These are phyloP conservation scores for Sporothrix pallida DNA, from an alignment of 2,329 filamentous ascomycete genomes.

Conservation along the genomic window DNA sequence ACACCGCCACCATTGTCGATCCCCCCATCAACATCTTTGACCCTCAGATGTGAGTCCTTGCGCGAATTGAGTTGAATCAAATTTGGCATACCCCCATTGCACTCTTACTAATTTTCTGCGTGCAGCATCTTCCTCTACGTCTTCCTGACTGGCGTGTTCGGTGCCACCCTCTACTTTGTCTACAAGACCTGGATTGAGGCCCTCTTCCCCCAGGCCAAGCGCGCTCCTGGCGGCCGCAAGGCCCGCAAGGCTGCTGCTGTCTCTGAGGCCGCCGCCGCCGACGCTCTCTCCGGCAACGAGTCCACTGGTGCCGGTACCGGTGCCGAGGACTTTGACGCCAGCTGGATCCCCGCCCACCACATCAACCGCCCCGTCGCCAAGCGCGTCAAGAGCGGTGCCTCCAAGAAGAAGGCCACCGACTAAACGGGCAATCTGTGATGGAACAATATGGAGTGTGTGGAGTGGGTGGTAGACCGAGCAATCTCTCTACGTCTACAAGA, in stretches of 20 bases:
- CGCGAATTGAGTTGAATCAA: no score
- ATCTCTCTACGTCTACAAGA: background rate
- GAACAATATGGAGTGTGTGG: background rate
- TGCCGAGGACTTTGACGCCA: constrained; percentile 78
- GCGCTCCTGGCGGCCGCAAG: constrained; percentile 64
- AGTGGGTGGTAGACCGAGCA: background rate
- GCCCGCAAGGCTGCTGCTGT: constrained; percentile 63
- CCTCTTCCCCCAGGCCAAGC: constrained; percentile 90
- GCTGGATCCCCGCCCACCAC: constrained; percentile 91
- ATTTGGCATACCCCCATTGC: background rate
- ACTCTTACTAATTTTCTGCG: background rate
- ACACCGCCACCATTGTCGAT: constrained; percentile 77
- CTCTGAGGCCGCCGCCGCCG: constrained; percentile 52
- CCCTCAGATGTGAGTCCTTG: constrained; percentile 59
- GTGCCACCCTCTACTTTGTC: constrained; percentile 87
- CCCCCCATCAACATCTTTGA: constrained; percentile 42
- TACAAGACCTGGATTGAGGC: constrained; percentile 98
- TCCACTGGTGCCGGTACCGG: constrained; percentile 71
- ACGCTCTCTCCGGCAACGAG: constrained; percentile 68
- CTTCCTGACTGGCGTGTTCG: constrained; percentile 79
- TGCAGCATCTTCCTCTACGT: constrained; percentile 94
- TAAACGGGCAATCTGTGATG: constrained; percentile 36
- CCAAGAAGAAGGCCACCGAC: constrained; percentile 50
- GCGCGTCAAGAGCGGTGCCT: constrained; percentile 65
- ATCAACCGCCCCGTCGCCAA: constrained; percentile 81